Evolutionary conservation across 345 rosid species (phyloP).

Genomic region (Microthlaspi erraticum): DNA sequence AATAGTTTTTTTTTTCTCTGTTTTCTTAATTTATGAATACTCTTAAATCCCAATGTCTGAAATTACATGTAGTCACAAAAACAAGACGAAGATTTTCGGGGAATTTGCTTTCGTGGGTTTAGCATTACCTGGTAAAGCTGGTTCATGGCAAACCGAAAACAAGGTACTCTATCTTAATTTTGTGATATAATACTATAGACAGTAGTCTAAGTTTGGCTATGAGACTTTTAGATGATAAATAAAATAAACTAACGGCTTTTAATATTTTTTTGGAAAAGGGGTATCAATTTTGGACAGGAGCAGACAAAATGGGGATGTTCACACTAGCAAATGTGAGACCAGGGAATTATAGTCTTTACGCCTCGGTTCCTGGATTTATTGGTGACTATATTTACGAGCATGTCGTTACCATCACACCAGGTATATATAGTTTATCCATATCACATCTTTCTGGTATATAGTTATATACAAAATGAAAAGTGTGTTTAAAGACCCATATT

Average conservation of each 20-base stretch:
- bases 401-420: constrained; percentile 55
- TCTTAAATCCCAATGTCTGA: background rate
- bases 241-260: constrained; percentile 3
- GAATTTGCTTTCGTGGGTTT: constrained; percentile 68
- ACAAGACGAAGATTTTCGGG: constrained; percentile 40
- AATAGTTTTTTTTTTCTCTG: background rate
- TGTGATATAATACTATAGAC: background rate
- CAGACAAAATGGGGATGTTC: constrained; percentile 64
- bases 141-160: constrained; percentile 85
- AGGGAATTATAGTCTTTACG: constrained; percentile 69
- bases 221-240: background rate
- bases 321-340: constrained; percentile 59
- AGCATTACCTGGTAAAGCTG: constrained; percentile 76
- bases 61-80: constrained; percentile 46
- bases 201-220: background rate
- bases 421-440: constrained; percentile 39
- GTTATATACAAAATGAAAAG: background rate
- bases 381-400: constrained; percentile 61
- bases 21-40: background rate
- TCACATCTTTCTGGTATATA: background rate
- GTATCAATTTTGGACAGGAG: constrained; percentile 81
- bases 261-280: constrained; percentile 64
- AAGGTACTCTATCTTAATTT: constrained; percentile 50
- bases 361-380: constrained; percentile 72
- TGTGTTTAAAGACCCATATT: background rate